A percentile compares a stretch with the other conserved stretches of the same genome.
phyloP scores from a whole-genome alignment of 257 asterid species.

The Solanum gandarillasii region DNA sequence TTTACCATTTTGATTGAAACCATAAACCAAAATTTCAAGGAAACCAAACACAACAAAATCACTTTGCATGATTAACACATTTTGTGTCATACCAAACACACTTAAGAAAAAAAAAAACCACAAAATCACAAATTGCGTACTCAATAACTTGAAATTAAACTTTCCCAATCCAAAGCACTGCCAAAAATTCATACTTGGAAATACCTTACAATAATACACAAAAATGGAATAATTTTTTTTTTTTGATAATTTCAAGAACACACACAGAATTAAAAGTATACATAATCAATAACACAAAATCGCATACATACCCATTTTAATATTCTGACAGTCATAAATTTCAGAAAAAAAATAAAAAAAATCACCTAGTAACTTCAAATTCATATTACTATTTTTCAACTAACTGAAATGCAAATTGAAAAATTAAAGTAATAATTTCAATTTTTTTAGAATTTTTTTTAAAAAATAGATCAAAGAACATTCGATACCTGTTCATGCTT shows the following conservation, averaged over 20 bases:
- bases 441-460: background rate
- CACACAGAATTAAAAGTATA: background rate
- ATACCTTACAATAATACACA: background rate
- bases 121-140: background rate
- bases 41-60: background rate
- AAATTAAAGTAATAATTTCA: background rate
- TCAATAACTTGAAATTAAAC: background rate
- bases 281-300: background rate
- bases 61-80: background rate
- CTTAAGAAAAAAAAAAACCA: background rate
- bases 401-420: background rate
- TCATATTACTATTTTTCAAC: background rate
- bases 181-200: background rate
- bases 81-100: background rate
- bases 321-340: background rate
- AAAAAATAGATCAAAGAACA: background rate
- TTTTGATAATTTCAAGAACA: background rate
- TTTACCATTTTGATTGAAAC: background rate
- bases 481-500: background rate
- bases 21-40: background rate
- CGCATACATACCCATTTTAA: background rate
- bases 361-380: background rate
- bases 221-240: background rate
- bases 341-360: background rate
- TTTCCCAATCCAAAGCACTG: background rate